These are phyloP conservation scores for Ilyonectria robusta DNA, from an alignment of 2,329 filamentous ascomycete genomes.

Conservation along the genomic window DNA sequence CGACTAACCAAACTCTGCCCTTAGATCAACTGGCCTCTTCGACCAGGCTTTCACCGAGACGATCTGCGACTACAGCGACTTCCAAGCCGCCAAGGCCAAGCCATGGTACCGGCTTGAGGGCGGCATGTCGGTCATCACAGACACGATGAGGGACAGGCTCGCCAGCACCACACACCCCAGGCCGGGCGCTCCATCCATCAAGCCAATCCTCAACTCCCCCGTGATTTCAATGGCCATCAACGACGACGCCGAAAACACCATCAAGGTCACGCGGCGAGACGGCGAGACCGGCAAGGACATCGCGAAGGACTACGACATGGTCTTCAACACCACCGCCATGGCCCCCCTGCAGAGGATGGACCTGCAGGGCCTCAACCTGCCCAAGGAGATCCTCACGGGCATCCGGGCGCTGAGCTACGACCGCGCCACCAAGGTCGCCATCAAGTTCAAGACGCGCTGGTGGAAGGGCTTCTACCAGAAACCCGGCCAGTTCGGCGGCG, in stretches of 20 bases:
- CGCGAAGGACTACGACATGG: constrained; percentile 26
- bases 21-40: constrained; percentile 32
- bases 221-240: constrained; percentile 24
- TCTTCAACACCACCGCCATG: constrained; percentile 39
- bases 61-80: constrained; percentile 33
- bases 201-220: background rate
- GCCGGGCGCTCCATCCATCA: background rate
- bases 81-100: constrained; percentile 6
- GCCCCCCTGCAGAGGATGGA: constrained; percentile 33
- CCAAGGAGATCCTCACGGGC: constrained; percentile 18
- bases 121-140: constrained; percentile 32
- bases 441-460: constrained; percentile 37
- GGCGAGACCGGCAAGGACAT: background rate
- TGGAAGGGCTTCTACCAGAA: constrained; percentile 33
- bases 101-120: constrained; percentile 33
- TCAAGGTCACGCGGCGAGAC: constrained; percentile 8
- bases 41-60: constrained; percentile 32
- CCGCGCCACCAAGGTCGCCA: constrained; percentile 29
- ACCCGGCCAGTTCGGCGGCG: constrained; percentile 3
- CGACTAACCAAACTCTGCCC: background rate
- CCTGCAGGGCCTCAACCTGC: background rate
- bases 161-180: background rate
- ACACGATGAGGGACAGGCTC: constrained; percentile 26
- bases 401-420: constrained; percentile 34
- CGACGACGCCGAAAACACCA: background rate